A percentile compares a stretch with the other conserved stretches of the same genome.
phyloP scores from a whole-genome alignment of 2,329 filamentous ascomycete species.

The Verticillium zaregamsianum region DNA sequence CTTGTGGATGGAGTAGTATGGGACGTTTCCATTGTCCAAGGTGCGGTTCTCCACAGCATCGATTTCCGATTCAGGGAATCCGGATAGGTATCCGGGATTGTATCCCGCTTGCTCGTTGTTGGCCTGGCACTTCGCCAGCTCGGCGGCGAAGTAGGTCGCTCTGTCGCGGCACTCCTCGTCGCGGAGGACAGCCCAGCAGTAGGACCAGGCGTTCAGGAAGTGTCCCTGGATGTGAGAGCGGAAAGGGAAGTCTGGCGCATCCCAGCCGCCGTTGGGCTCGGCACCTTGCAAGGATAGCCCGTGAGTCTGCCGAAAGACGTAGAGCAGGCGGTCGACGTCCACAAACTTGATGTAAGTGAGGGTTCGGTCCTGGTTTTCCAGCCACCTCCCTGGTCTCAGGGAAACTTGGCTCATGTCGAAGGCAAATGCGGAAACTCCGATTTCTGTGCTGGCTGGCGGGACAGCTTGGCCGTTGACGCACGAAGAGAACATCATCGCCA shows the following conservation, averaged over 20 bases:
- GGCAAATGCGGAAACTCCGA: slow-evolving; percentile 26
- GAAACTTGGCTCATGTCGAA: slow-evolving; percentile 36
- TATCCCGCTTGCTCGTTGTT: slow-evolving; percentile 44
- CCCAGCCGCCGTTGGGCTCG: slow-evolving; percentile 44
- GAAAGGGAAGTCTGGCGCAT: slow-evolving; percentile 50
- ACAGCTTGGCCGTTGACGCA: slow-evolving; percentile 15
- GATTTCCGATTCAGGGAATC: slow-evolving; percentile 49
- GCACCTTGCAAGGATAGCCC: slow-evolving; percentile 41
- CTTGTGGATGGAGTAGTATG: slow-evolving; percentile 52
- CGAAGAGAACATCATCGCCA: background rate
- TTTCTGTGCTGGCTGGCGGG: slow-evolving; percentile 21
- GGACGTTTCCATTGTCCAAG: slow-evolving; percentile 44
- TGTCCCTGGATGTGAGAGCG: slow-evolving; percentile 47
- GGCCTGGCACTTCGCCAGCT: slow-evolving; percentile 45
- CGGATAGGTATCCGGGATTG: slow-evolving; percentile 40
- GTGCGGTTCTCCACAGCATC: slow-evolving; percentile 35
- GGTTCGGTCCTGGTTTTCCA: slow-evolving; percentile 42
- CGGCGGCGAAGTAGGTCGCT: slow-evolving; percentile 40
- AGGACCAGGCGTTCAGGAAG: slow-evolving; percentile 44
- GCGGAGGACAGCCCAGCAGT: slow-evolving; percentile 39
- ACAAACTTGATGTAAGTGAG: slow-evolving; percentile 40
- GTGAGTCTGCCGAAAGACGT: slow-evolving; percentile 43
- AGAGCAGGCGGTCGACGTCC: slow-evolving; percentile 40
- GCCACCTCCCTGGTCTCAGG: slow-evolving; percentile 32
- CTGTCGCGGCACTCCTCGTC: slow-evolving; percentile 39